These are phyloP conservation scores for Parastagonospora nodorum DNA, from an alignment of 2,329 filamentous ascomycete genomes.

Conservation along the genomic window DNA sequence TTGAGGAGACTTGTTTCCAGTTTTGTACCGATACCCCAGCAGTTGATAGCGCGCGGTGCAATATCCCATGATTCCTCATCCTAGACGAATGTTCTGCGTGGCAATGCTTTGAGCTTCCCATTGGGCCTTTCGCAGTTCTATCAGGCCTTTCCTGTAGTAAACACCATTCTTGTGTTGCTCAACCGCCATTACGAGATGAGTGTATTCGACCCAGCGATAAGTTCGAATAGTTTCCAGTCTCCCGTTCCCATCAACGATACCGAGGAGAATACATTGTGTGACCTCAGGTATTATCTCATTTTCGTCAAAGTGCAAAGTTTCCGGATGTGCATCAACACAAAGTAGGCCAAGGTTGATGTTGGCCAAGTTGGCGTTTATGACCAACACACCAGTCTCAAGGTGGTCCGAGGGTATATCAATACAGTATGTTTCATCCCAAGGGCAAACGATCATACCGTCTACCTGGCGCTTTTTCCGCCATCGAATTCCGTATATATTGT, in stretches of 20 bases:
- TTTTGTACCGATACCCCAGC: not conserved
- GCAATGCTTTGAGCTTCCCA: not conserved
- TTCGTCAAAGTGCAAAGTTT: not conserved
- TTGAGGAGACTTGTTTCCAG: not conserved
- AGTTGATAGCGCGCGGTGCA: not conserved
- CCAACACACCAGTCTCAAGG: not conserved
- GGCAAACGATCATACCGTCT: not conserved
- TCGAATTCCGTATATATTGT: not conserved
- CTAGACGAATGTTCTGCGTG: not conserved
- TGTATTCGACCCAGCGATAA: not conserved
- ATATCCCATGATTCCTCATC: not conserved
- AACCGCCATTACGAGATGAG: not conserved
- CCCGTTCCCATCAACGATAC: not conserved
- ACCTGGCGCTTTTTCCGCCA: not conserved
- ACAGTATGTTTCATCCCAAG: not conserved
- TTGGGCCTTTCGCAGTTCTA: not conserved
- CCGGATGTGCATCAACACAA: too few relatives aligned
- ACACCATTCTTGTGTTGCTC: not conserved
- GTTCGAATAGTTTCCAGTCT: not conserved
- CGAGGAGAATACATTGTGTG: not conserved
- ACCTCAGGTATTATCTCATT: not conserved
- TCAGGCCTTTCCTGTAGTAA: not conserved
- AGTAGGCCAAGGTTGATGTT: not conserved
- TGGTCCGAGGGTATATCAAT: not conserved
- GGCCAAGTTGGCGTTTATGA: not conserved